Evolutionary conservation across 192 early-diverging fungal species (phyloP), one percentile per base, ranked within the genome.

Genomic region (Backusella circina): DNA sequence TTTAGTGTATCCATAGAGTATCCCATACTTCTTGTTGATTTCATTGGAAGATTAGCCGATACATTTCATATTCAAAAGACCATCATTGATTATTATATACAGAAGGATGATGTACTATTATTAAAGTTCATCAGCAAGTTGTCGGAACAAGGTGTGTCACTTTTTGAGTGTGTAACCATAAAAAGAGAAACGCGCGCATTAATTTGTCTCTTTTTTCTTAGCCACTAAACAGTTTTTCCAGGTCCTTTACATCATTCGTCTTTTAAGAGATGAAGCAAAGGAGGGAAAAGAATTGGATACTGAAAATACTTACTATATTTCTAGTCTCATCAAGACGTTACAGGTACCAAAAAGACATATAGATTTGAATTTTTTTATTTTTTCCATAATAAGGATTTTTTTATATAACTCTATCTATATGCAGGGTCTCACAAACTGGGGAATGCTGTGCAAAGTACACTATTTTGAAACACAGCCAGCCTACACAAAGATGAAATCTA

Each of bases 351-450:
- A 32, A 12, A 28, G 31, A 30, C 3, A 41, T 41, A 41, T 41
- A n/a, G n/a, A 41, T 10, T 47, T 47, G 2, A 38, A n/a, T n/a
- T 7, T 65, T 65, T 67, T 36, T 67, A 68, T 68, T 36, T 54
- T 61, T 26, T 13, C 54, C 54, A 61, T 28, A 61, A 26, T 13
- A 61, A 61, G 54, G 54, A 61, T 61, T 28, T 26, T 38, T 35
- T n/a, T 21, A 23, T 35, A 18, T 23, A 38, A 68, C 10, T 31
- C 65, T n/a, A 37, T 38, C 12, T 32, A 5, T 68, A 37, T 37
- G 5, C n/a, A 68, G 67, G 36, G 36, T 23, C 32, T 68, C 36
- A 68, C 67, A 68, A 38, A 68, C 35, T 68, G 67, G 67, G 67
- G 32, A 68, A 68, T 1, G 9, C 32, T 68, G 21, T 21, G 33